Evolutionary conservation across 176 grass and related monocot species (phyloP).

Genomic region (Zizania latifolia): DNA sequence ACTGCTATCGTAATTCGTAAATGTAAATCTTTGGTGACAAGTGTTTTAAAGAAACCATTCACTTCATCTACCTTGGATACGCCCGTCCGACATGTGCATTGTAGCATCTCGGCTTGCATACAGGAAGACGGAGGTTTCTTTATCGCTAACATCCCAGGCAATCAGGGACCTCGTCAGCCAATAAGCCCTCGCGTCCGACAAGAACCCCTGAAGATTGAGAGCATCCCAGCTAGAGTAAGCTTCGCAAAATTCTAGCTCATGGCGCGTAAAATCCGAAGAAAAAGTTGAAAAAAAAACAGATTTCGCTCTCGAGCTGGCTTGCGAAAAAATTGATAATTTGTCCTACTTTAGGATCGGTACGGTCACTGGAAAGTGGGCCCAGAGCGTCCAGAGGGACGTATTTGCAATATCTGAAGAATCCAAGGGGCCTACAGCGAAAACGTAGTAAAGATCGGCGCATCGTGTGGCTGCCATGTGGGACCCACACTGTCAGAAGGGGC

Average conservation of each 20-base stretch:
- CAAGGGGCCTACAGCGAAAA: not conserved
- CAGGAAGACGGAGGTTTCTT: constrained; percentile 47
- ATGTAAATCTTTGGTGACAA: not conserved
- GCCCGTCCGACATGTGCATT: constrained; percentile 30
- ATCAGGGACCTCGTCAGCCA: constrained; percentile 64
- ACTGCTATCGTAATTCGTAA: not conserved
- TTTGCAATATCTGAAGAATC: not conserved
- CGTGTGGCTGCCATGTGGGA: not conserved
- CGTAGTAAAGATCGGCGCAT: not conserved
- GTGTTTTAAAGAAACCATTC: not conserved
- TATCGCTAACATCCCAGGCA: constrained; percentile 54
- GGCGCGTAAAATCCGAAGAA: not conserved
- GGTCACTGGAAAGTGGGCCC: not conserved
- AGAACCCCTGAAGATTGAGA: constrained; percentile 39
- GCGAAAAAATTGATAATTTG: no score
- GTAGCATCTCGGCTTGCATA: constrained; percentile 58
- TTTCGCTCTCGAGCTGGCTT: not conserved
- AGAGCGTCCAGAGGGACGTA: no score
- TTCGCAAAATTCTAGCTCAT: not conserved
- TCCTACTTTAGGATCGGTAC: no score
- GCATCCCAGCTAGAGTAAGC: not conserved
- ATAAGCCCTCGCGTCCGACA: constrained; percentile 59
- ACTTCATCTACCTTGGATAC: constrained; percentile 45
- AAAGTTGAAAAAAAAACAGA: not conserved
- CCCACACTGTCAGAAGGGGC: not conserved